Conservation (phyloP, 257 asterid genomes). For the Eucommia ulmoides region DNA sequence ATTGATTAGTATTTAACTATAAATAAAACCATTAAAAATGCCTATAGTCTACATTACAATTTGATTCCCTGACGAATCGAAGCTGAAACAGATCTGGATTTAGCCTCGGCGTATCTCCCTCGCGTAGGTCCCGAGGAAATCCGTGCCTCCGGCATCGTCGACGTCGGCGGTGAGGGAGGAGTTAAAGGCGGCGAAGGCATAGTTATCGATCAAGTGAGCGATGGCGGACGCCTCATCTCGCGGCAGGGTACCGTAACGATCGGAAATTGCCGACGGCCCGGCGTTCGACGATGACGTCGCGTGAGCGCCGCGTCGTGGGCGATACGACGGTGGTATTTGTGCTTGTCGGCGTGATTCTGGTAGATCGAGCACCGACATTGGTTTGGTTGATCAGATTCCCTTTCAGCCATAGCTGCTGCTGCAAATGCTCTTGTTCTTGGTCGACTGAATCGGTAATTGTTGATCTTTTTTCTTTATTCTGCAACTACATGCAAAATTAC, state of each 20-base stretch:
- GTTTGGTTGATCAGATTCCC: no score
- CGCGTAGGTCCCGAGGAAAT: conserved; percentile 66
- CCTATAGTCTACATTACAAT: no score
- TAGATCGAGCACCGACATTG: conserved; percentile 1
- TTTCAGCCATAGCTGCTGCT: no score
- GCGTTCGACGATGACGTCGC: conserved; percentile 74
- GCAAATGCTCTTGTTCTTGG: no score
- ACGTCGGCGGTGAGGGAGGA: no score
- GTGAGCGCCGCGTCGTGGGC: conserved; percentile 87
- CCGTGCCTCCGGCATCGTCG: conserved; percentile 68
- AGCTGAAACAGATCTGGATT: conserved; percentile 61
- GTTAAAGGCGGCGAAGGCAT: conserved; percentile 51
- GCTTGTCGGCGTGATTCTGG: conserved; percentile 2
- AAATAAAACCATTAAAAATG: no score
- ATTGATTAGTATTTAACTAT: no score
- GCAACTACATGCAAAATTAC: no score
- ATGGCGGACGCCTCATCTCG: conserved; percentile 57
- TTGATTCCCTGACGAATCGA: conserved; percentile 9
- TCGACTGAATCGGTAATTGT: no score
- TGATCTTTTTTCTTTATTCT: no score
- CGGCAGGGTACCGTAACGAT: conserved; percentile 70
- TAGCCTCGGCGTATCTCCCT: conserved; percentile 76
- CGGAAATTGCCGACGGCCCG: conserved; percentile 67
- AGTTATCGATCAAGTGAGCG: conserved; percentile 54
- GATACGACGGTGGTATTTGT: conserved; percentile 39